Conservation (phyloP, 2,329 filamentous ascomycete species). For the Aspergillus terreus region DNA sequence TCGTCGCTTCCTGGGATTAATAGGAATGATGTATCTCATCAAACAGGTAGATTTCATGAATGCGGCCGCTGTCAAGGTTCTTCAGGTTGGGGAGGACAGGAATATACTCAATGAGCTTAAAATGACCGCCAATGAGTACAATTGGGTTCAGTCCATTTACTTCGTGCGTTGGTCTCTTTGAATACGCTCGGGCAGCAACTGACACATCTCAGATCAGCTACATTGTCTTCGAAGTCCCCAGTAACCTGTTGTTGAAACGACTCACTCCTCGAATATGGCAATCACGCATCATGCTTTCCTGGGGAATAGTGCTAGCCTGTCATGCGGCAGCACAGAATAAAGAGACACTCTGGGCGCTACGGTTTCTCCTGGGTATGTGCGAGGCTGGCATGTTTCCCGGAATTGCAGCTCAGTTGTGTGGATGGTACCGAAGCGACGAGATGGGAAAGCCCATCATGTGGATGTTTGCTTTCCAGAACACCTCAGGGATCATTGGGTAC, state of each 20-base stretch:
- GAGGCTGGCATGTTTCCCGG: slow-evolving; percentile 13
- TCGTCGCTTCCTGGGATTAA: slow-evolving; percentile 7
- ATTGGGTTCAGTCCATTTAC: slow-evolving; percentile 14
- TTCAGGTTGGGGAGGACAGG: slow-evolving; percentile 8
- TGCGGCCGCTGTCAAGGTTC: slow-evolving; percentile 10
- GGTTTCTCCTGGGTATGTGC: slow-evolving; percentile 11
- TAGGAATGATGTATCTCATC: slow-evolving; percentile 12
- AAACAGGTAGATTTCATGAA: slow-evolving; percentile 14
- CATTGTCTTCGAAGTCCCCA: slow-evolving; percentile 13
- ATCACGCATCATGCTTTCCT: slow-evolving; percentile 9
- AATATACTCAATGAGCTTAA: slow-evolving; percentile 7
- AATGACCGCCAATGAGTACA: slow-evolving; percentile 11
- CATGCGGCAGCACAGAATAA: slow-evolving; percentile 12
- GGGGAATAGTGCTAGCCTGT: slow-evolving; percentile 12
- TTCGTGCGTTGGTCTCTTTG: slow-evolving; percentile 1
- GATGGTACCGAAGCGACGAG: slow-evolving; percentile 14
- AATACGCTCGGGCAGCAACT: too few species aligned
- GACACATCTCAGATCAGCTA: slow-evolving; percentile 9
- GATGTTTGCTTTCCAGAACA: slow-evolving; percentile 15
- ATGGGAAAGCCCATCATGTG: slow-evolving; percentile 13
- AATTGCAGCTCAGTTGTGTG: slow-evolving; percentile 11
- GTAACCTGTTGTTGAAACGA: slow-evolving; percentile 9
- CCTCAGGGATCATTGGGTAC: slow-evolving; percentile 10
- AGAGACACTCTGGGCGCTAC: slow-evolving; percentile 7
- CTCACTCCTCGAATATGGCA: slow-evolving; percentile 12